Base-by-base conservation (phyloP, 169 alveolate genomes). In the Cryptosporidium baileyi region DNA sequence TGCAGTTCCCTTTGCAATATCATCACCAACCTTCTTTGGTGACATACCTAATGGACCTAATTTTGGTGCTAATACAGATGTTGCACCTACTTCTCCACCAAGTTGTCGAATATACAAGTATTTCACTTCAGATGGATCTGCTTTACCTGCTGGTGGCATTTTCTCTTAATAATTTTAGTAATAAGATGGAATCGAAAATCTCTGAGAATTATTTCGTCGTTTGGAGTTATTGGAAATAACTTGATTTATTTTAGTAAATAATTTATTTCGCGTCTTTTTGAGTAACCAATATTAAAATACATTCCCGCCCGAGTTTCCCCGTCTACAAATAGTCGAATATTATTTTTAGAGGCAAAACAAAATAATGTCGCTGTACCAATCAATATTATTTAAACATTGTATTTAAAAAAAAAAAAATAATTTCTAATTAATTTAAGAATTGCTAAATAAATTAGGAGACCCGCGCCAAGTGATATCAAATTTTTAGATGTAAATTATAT, bases 31-130 rank as follows among this genome's bases (percentile, higher is more conserved):
- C 93, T 97, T 97, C 89, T 96, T 94, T 61, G 98, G 98, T 60
- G 97, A 93, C 93, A 95, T 89, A 88, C 99, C 99, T 51, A 96
- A 93, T 34, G 99, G 99, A 81, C 99, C 99, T 67, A 97, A 93
- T 90, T 97, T 97, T 6, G 99, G 99, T 43, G 99, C 99, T 36
- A 97, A 95, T 61, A 97, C 98, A 34, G 99, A 96, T 32, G 99
- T 95, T 45, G 99, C 97, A 47, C 98, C 99, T 41, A 95, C 96
- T 90, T 97, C 99, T 22, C 99, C 99, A 67, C 99, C 99, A 36
- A 95, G 95, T 88, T 95, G 98, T 89, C 98, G 96, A 89, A 97
- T 91, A 94, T 93, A 95, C 80, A 97, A 82, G 63, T 67, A 61
- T 62, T 85, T 88, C 44, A 88, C 85, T 63, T 88, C 91, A 61